Evolutionary conservation across 2,329 filamentous ascomycete species (phyloP).

Genomic region (Colletotrichum orbiculare): DNA sequence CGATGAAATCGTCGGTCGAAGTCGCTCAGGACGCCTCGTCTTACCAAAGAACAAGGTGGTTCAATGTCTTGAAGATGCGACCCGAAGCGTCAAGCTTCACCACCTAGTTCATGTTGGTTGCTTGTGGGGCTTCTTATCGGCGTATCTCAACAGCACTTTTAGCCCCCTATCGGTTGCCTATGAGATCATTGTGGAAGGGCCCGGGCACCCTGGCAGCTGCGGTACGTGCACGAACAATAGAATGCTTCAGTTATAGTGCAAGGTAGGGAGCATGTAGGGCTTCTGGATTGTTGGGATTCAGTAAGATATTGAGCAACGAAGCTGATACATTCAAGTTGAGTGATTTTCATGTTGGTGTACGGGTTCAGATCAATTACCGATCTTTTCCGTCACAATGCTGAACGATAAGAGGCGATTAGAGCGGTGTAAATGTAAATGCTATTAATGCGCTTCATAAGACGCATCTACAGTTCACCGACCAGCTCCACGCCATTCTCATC

Average conservation of each 20-base stretch:
- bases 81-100: too few relatives aligned
- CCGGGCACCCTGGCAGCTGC: constrained; percentile 12
- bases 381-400: too few relatives aligned
- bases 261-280: too few relatives aligned
- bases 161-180: constrained; percentile 32
- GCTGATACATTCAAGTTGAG: not conserved
- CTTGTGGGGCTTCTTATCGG: constrained; percentile 26
- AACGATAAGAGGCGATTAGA: not conserved
- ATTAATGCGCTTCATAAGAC: constrained; percentile 29
- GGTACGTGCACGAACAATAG: constrained; percentile 12
- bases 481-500: not conserved
- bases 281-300: not conserved
- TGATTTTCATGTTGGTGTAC: too few relatives aligned
- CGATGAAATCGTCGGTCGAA: too few relatives aligned
- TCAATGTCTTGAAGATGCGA: too few relatives aligned
- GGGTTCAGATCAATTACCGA: too few relatives aligned
- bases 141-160: not conserved
- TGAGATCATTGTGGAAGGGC: constrained; percentile 26
- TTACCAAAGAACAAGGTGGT: too few relatives aligned
- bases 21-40: too few relatives aligned
- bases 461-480: constrained; percentile 17
- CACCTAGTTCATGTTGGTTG: too few relatives aligned
- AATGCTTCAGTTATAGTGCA: too few relatives aligned
- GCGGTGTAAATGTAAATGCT: constrained; percentile 30
- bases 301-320: not conserved